A percentile compares a stretch with the other conserved stretches of the same genome.
phyloP scores from a whole-genome alignment of 371 early-diverging fungal genomes.

The Capniomyces stellatus region DNA sequence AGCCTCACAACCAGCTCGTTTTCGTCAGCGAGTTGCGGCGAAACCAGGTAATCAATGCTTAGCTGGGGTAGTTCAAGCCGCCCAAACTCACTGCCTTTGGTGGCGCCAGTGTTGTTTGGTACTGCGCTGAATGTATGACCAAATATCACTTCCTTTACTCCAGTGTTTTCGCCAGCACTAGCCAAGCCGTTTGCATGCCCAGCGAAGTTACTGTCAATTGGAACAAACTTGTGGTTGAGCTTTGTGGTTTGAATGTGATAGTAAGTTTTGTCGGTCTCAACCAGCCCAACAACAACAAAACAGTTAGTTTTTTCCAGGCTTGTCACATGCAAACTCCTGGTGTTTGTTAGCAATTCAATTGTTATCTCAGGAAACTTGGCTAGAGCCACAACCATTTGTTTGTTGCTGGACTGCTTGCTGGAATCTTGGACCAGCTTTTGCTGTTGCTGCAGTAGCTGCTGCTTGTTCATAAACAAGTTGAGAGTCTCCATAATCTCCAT shows the following conservation, averaged over 20 bases:
- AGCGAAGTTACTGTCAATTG: background rate
- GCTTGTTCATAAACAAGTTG: background rate
- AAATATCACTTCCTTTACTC: background rate
- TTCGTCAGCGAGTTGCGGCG: background rate
- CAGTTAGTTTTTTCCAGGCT: background rate
- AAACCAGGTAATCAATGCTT: background rate
- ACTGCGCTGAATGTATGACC: no score
- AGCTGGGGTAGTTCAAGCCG: background rate
- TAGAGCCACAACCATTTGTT: background rate
- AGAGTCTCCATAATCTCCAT: background rate
- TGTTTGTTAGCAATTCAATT: background rate
- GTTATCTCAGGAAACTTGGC: background rate
- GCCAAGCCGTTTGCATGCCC: background rate
- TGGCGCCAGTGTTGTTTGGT: background rate
- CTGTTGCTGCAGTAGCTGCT: background rate
- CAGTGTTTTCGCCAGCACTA: background rate
- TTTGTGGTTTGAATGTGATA: background rate
- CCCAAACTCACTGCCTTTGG: background rate
- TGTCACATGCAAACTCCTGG: background rate
- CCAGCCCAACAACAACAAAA: background rate
- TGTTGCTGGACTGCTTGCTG: background rate
- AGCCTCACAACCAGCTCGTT: background rate
- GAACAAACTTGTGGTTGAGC: background rate
- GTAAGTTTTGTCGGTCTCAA: conserved; percentile 1
- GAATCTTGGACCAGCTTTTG: background rate